Percentiles rank a stretch among this genome's conserved stretches.
These are phyloP conservation scores for Warburgia ugandensis DNA, from an alignment of 164 flowering plant genomes.

Conservation along the genomic window DNA sequence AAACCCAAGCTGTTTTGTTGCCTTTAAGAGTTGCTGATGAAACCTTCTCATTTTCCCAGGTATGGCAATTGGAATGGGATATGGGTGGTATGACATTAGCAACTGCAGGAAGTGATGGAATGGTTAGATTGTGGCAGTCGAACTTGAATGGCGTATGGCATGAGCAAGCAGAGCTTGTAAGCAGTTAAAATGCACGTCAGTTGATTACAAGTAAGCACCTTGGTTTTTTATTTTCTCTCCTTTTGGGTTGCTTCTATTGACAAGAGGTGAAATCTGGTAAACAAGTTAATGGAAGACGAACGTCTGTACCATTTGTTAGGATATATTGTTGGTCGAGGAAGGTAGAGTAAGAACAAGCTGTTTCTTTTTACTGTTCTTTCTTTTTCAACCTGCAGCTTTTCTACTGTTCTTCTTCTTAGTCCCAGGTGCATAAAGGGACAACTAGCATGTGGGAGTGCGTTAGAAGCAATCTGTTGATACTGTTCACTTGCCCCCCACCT, in stretches of 20 bases:
- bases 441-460: too few species aligned
- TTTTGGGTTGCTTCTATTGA: too few species aligned
- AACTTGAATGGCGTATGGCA: conserved; percentile 90
- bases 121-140: conserved; percentile 77
- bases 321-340: neutral
- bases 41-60: conserved; percentile 26
- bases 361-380: neutral
- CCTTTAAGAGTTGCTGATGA: too few species aligned
- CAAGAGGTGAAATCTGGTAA: too few species aligned
- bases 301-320: neutral
- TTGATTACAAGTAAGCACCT: too few species aligned
- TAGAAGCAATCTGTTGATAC: too few species aligned
- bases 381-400: neutral
- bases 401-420: too few species aligned
- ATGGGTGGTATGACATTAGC: conserved; percentile 97
- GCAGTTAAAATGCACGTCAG: conserved; percentile 33
- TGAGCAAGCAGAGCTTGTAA: conserved; percentile 61
- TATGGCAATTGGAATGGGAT: conserved; percentile 97
- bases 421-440: too few species aligned
- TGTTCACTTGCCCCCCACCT: too few species aligned
- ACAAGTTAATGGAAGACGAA: too few species aligned
- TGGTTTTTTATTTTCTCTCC: too few species aligned
- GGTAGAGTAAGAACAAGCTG: too few species aligned
- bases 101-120: conserved; percentile 64
- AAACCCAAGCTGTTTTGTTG: neutral